A percentile compares a stretch with the other conserved stretches of the same genome.
Conservation (phyloP, 2,329 filamentous ascomycete genomes). For the Aspergillus chevalieri region DNA sequence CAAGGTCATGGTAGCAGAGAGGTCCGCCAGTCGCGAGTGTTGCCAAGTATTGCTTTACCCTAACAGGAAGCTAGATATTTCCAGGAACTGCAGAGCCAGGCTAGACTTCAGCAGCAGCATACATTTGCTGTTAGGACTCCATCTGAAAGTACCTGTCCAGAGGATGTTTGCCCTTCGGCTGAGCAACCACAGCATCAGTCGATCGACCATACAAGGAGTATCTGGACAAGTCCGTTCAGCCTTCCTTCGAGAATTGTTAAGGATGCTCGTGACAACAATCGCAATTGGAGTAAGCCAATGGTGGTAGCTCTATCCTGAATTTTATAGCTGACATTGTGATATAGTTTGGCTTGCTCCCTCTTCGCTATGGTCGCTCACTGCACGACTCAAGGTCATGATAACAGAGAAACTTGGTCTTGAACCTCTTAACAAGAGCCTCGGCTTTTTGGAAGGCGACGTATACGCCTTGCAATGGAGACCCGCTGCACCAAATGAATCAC, state of each 20-base stretch:
- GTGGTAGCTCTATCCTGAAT: background rate
- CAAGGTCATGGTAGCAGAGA: conserved; percentile 29
- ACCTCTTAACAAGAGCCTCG: conserved; percentile 19
- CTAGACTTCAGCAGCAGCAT: conserved; percentile 18
- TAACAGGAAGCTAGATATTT: conserved; percentile 5
- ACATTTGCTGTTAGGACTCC: conserved; percentile 18
- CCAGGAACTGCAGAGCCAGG: conserved; percentile 14
- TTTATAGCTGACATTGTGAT: background rate
- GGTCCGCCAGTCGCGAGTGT: conserved; percentile 11
- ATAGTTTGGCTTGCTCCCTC: conserved; percentile 18
- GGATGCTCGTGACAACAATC: conserved; percentile 10
- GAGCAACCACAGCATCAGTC: background rate
- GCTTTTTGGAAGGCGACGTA: conserved; percentile 23
- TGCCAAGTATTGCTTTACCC: background rate
- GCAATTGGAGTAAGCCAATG: conserved; percentile 31
- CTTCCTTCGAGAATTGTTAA: conserved; percentile 13
- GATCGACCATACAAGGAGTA: conserved; percentile 7
- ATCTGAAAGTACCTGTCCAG: conserved; percentile 18
- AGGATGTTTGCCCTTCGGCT: background rate
- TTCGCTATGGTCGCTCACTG: conserved; percentile 20
- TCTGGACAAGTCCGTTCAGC: conserved; percentile 18
- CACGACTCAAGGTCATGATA: conserved; percentile 19
- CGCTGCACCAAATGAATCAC: conserved; percentile 1
- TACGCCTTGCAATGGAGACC: conserved; percentile 19
- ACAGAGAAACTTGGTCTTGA: conserved; percentile 17